phyloP scores from a whole-genome alignment of 169 alveolate species.

The Plasmodium cynomolgi region DNA sequence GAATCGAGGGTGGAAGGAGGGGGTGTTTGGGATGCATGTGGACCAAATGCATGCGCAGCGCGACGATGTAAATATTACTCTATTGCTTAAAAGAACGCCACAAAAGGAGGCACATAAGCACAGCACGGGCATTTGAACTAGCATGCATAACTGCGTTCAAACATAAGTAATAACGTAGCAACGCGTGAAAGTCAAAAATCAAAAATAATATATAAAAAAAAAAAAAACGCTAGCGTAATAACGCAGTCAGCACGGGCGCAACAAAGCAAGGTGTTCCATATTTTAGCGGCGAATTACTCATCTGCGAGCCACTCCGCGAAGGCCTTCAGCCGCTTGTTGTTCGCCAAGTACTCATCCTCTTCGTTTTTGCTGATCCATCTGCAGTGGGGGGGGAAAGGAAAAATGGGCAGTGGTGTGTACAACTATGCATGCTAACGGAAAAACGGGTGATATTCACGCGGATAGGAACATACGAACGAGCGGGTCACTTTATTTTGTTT shows the following conservation, averaged over 20 bases:
- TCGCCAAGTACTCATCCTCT: conserved; percentile 44
- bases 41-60: background rate
- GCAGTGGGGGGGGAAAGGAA: background rate
- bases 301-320: conserved; percentile 72
- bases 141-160: background rate
- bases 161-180: background rate
- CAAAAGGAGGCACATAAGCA: background rate
- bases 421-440: background rate
- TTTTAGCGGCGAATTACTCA: conserved; percentile 19
- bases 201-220: background rate
- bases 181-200: background rate
- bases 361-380: conserved; percentile 55
- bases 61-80: background rate
- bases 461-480: background rate
- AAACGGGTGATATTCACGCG: background rate
- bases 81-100: background rate
- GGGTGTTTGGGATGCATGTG: background rate
- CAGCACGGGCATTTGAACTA: background rate
- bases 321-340: conserved; percentile 65
- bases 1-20: background rate
- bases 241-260: background rate
- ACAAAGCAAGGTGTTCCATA: background rate
- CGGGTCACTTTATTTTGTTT: background rate
- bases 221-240: background rate
- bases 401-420: background rate